phyloP scores from a whole-genome alignment of 1,284 basidiomycete species.

The Microbotryum lychnidis-dioicae region DNA sequence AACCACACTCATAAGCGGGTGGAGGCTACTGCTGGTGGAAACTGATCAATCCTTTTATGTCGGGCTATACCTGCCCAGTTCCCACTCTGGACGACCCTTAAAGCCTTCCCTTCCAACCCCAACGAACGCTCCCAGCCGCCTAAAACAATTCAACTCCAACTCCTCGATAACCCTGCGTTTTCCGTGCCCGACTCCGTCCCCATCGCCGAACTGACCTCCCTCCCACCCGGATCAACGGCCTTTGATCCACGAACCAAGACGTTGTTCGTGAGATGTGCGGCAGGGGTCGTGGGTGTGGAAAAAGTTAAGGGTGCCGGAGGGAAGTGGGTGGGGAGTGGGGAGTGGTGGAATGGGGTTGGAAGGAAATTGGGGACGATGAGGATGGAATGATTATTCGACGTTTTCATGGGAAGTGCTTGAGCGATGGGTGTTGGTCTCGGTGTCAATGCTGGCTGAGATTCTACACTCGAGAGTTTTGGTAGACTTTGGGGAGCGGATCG shows the following conservation, averaged over 20 bases:
- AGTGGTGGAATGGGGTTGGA: constrained; percentile 56
- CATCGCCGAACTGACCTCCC: constrained; percentile 2
- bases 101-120: background rate
- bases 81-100: constrained; percentile 38
- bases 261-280: constrained; percentile 50
- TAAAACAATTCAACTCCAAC: background rate
- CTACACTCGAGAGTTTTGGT: no score
- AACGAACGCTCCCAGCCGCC: constrained; percentile 40
- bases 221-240: constrained; percentile 46
- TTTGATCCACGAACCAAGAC: constrained; percentile 43
- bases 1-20: background rate
- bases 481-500: no score
- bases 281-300: constrained; percentile 48
- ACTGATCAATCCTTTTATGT: background rate
- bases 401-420: no score
- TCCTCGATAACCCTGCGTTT: background rate
- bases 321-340: constrained; percentile 44
- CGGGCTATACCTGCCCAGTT: constrained; percentile 22
- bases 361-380: background rate
- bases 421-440: no score
- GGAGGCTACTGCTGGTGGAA: no score
- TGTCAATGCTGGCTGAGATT: no score
- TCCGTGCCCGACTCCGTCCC: background rate
- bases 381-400: no score
- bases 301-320: constrained; percentile 54